These are phyloP conservation scores for Kurtzmaniella quercitrusa DNA, from an alignment of 1,139 yeast species.

Conservation along the genomic window DNA sequence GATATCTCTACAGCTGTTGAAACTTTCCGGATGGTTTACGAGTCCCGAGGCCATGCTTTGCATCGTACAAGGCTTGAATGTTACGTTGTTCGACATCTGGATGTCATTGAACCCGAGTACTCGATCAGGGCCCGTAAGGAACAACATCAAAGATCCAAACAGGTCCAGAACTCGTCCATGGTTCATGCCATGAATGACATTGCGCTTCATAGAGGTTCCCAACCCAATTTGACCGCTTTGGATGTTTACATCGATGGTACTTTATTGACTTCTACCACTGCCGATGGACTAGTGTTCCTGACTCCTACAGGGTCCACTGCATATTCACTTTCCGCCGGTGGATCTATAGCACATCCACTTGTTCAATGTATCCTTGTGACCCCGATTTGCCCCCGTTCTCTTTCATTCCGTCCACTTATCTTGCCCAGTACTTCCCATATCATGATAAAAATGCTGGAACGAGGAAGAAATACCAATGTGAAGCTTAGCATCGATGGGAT, in stretches of 20 bases:
- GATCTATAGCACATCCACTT: slow-evolving; percentile 85
- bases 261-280: slow-evolving; percentile 82
- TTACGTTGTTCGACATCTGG: slow-evolving; percentile 48
- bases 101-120: slow-evolving; percentile 3
- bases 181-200: slow-evolving; percentile 90
- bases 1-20: slow-evolving; percentile 57
- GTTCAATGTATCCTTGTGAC: slow-evolving; percentile 80
- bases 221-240: slow-evolving; percentile 78
- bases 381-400: slow-evolving; percentile 86
- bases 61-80: slow-evolving; percentile 78
- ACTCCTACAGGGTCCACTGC: slow-evolving; percentile 98
- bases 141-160: slow-evolving; percentile 8
- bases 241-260: slow-evolving; percentile 81
- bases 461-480: slow-evolving; percentile 37
- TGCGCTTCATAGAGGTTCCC: slow-evolving; percentile 80
- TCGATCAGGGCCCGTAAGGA: slow-evolving; percentile 1
- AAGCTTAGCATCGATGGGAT: slow-evolving; percentile 79
- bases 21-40: slow-evolving; percentile 65
- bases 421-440: slow-evolving; percentile 73
- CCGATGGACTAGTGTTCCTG: slow-evolving; percentile 81
- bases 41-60: slow-evolving; percentile 64
- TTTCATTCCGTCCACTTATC: slow-evolving; percentile 81
- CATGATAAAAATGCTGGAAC: slow-evolving; percentile 58
- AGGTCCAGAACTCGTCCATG: slow-evolving; percentile 19
- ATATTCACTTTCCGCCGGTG: slow-evolving; percentile 85